These are phyloP conservation scores for Fraxinus latifolia DNA, from an alignment of 305 asterid species.

Conservation along the genomic window DNA sequence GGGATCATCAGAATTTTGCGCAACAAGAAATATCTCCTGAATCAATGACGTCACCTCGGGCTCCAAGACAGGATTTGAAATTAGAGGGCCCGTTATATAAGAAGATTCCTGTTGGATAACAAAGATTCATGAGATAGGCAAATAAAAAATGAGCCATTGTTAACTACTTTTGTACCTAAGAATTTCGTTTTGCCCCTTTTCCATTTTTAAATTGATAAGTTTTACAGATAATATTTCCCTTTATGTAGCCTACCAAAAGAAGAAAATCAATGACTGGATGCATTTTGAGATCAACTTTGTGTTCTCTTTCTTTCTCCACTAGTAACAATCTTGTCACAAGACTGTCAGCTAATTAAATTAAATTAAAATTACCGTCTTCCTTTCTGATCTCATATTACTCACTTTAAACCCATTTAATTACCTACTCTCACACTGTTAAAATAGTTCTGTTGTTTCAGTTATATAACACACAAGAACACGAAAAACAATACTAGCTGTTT, in stretches of 20 bases:
- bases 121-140: conserved; percentile 21
- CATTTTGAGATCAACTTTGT: background rate
- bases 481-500: background rate
- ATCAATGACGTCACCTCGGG: conserved; percentile 53
- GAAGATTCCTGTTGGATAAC: conserved; percentile 51
- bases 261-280: background rate
- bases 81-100: conserved; percentile 49
- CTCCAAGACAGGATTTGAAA: conserved; percentile 57
- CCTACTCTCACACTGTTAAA: background rate
- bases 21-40: conserved; percentile 79
- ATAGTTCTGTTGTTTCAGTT: background rate
- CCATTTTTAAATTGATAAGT: background rate
- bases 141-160: conserved; percentile 6
- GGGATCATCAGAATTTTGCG: conserved; percentile 69
- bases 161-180: background rate
- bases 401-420: background rate
- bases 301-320: conserved; percentile 7
- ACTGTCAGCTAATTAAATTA: conserved; percentile 8
- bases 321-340: background rate
- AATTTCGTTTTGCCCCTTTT: conserved; percentile 1
- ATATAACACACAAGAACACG: background rate
- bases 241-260: background rate
- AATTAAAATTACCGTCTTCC: conserved; percentile 10
- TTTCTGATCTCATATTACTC: background rate
- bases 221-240: conserved; percentile 12